These are phyloP conservation scores for Lachnellula arida DNA, from an alignment of 2,329 filamentous ascomycete species.

Conservation along the genomic window DNA sequence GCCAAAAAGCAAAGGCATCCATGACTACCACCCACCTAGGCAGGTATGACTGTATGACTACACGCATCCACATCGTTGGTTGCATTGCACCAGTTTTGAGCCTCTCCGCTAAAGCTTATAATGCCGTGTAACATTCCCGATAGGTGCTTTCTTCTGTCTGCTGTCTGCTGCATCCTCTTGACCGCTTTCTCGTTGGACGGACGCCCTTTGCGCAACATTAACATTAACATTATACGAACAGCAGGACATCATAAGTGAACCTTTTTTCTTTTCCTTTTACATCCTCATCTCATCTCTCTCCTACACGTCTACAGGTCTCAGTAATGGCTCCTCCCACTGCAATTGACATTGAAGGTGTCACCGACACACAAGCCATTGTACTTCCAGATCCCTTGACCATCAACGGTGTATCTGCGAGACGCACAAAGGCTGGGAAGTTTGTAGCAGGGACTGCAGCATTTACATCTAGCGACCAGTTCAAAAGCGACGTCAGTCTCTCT, in stretches of 20 bases:
- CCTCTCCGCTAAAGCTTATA: too few species aligned
- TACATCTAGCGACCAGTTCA: slow-evolving; percentile 79
- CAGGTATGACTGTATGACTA: neutral
- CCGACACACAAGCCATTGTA: slow-evolving; percentile 38
- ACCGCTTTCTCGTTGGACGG: too few species aligned
- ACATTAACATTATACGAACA: too few species aligned
- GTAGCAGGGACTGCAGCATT: slow-evolving; percentile 72
- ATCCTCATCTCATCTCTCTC: slow-evolving; percentile 6
- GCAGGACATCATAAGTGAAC: neutral
- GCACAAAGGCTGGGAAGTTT: slow-evolving; percentile 67
- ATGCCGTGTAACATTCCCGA: too few species aligned
- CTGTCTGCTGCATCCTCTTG: too few species aligned
- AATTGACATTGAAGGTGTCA: slow-evolving; percentile 34
- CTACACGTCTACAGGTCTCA: slow-evolving; percentile 1
- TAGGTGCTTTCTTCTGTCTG: too few species aligned
- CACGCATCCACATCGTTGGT: too few species aligned
- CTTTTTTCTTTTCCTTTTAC: neutral
- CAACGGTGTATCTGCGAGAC: slow-evolving; percentile 61
- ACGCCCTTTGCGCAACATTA: neutral
- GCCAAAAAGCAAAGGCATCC: neutral
- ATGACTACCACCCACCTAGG: neutral
- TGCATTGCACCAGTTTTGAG: too few species aligned
- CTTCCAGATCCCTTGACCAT: slow-evolving; percentile 48
- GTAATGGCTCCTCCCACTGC: slow-evolving; percentile 40
- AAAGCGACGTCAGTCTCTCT: slow-evolving; percentile 54